Evolutionary conservation across 2,329 filamentous ascomycete genomes (phyloP), one percentile per base, ranked within the genome.

Genomic region (Fusarium domesticum): DNA sequence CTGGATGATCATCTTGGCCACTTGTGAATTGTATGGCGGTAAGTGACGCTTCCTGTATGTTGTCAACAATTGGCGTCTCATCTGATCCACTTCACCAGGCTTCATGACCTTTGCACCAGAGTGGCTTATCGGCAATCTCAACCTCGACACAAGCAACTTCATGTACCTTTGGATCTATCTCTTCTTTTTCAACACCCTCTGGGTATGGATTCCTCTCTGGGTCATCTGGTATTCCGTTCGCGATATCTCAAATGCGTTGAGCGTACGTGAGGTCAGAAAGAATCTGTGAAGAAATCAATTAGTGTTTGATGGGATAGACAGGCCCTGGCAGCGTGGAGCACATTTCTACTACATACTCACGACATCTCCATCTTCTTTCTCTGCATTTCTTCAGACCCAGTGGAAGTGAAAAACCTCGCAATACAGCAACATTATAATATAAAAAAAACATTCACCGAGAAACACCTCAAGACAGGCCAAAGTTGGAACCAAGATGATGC

Each of bases 61-160:
- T 20, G n/a, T 40, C 35, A 23, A 43, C 17, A 11, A 5, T 10
- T 18, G 18, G 5, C 15, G 14, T 23, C 16, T 34, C 34, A 49
- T 35, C 6, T 17, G 11, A 20, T 17, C 35, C 10, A 12, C 23
- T 8, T 12, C 25, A 15, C n/a, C 31, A 80, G 78, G 82, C 15
- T 86, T 82, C 67, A 85, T 86, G 78, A 86, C 83, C 0, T 86
- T 86, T 61, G 81, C 77, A 64, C 83, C 83, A 11, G 83, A 86
- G 65, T 86, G 83, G 83, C 67, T 86, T 11, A 78, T 74, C 2
- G 75, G 74, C 39, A 85, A 75, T 60, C 60, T 74, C 51, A 84
- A 83, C 59, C 75, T 86, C 47, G 79, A 85, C 62, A 72, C 73
- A 15, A 81, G 74, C 67, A 85, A 85, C 65, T 84, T 79, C 56